Base-by-base conservation (phyloP, 495 filamentous ascomycete genomes). In the Hamigera avellanea region DNA sequence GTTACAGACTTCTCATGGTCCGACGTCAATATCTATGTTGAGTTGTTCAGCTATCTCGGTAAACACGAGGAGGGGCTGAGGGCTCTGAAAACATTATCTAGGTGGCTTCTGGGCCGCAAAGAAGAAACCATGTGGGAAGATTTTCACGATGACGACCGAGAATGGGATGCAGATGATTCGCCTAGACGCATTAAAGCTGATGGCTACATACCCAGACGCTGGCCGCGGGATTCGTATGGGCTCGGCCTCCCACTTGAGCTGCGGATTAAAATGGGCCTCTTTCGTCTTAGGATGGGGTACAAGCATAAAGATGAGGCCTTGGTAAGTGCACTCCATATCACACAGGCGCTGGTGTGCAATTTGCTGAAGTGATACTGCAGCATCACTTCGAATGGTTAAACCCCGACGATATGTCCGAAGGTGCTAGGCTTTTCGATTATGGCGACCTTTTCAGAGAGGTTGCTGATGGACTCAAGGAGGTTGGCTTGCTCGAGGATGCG, bases 201-300 rank as follows among this genome's bases (percentile, higher is more conserved):
- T 16, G 71, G 70, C 5, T 82, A 75, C 48, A 46, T 62, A n/a
- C 64, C 66, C 13, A 64, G 58, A 14, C 49, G 55, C 36, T 80
- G 75, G 56, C 67, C 72, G 1, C 49, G 48, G 9, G 66, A 72
- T 15, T 62, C 69, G 0, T 96, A 95, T 48, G 85, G 85, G 2
- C 54, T 69, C 21, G 78, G 80, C 1, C 67, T 98, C 10, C 91
- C 91, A 0, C 48, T 84, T 2, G 88, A 95, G 41, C 53, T 96
- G 23, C 75, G 87, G n/a, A 73, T 85, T 12, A 94, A 86, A 56
- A 62, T 98, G 40, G 89, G 85, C 8, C 48, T 91, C 3, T 93
- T 81, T 54, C 73, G 93, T 16, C 54, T 93, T 23, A 78, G 75
- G 32, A 62, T 82, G 44, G 75, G 73, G 0, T 54, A 62, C 18